Evolutionary conservation across 176 grass and related monocot genomes (phyloP), one percentile per base, ranked within the genome.

Genomic region (Melocanna baccifera): DNA sequence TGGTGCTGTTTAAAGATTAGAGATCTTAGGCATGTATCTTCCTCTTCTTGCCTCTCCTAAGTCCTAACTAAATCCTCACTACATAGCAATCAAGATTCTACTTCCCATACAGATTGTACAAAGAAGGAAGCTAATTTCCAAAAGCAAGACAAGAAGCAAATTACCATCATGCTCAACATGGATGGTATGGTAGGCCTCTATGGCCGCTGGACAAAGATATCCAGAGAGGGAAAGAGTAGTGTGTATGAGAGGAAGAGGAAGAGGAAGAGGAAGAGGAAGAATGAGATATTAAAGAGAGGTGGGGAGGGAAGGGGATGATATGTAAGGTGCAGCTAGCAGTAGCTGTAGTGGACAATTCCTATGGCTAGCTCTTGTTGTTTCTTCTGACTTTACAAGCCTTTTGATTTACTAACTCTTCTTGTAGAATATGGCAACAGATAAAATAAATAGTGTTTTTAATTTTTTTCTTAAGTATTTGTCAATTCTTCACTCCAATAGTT

Each of bases 141-240:
- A 63, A 48, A 83, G 85, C 89, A 78, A 78, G 26, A 55, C 73
- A 82, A 79, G 61, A 79, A 59, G 25, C 41, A 90, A 83, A 66
- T 90, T 90, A 90, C 89, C 89, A 90, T 87, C 84, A 90, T 83
- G 84, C 71, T 90, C 67, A 90, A 28, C 84, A 87, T 87, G 75
- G 84, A 66, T 83, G 68, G 39, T 79, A 69, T 45, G 79, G 63
- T 22, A 77, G 80, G 77, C 41, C 61, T 79, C 39, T 81, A 65
- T 52, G 62, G 20, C 41, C 80, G 32, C 86, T 51, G n/a, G 76
- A 67, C 79, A 16, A 58, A 61, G 84, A 86, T 73, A 83, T 86
- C 79, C 67, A 73, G 84, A 79, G 88, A 78, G 57, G 88, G 67
- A 83, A 86, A 73, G 68, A 67, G 39, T 67, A 86, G n/a, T 68